Evolutionary conservation across 805 yeast genomes (phyloP), one percentile per base, ranked within the genome.

Genomic region (Ogataea methylovora): DNA sequence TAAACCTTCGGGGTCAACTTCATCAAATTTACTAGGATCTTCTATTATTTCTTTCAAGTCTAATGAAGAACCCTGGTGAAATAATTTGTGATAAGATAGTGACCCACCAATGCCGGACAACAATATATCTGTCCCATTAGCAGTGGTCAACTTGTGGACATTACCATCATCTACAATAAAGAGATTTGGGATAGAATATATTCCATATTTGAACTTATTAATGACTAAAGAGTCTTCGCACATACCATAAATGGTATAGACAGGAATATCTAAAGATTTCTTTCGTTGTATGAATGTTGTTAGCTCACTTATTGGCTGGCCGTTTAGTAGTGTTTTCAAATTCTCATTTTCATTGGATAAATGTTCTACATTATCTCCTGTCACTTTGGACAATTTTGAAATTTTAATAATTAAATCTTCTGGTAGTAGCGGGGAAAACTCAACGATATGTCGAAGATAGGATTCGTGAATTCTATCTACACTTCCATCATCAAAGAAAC

Each of bases 211-310:
- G 53, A 83, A 72, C 59, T 72, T 73, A 42, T 77, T 73, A 28
- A 83, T 56, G 16, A 84, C 84, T 4, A 68, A 49, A 2, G 84
- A 75, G 51, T 83, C 94, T 51, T 83, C 94, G 36, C 78, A 65
- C 53, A 81, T 78, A 0, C 92, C 92, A 45, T 72, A 78, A n/a
- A 79, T 73, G 4, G 88, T 75, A 58, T 83, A 84, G 1, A 84
- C 84, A 0, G 94, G 92, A 3, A 69, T 72, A 26, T 56, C 56
- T 44, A 71, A 63, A 39, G 30, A 42, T 33, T 51, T 48, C 30
- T 58, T 58, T 8, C 71, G 83, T 36, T 48, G 45, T 8, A 77
- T 45, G 36, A 70, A 75, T 31, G 60, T 53, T 28, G 70, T 61
- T 29, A 78, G 54, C 43, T 79, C 82, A 16, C 79, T 71, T 12